These are phyloP conservation scores for Alternaria arborescens DNA, from an alignment of 2,329 filamentous ascomycete genomes.

Conservation along the genomic window DNA sequence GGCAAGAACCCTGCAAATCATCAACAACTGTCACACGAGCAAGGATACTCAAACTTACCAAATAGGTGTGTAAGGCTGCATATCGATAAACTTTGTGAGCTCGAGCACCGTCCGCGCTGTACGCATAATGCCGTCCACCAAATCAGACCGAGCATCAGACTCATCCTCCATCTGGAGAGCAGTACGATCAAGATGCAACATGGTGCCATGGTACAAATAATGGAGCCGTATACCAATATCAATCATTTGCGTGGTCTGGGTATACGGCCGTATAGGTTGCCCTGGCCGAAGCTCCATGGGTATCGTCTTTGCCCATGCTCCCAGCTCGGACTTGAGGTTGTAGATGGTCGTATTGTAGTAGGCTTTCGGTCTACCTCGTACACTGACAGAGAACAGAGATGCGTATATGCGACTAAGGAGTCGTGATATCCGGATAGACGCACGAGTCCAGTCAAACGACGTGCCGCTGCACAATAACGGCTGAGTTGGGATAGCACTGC, in stretches of 20 bases:
- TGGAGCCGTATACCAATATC: not conserved
- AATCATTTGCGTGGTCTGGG: not conserved
- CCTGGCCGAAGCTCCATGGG: not conserved
- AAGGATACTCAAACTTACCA: not conserved
- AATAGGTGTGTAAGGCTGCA: not conserved
- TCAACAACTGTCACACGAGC: not conserved
- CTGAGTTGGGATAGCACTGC: not conserved
- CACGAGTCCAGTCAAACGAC: not conserved
- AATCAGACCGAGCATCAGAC: not conserved
- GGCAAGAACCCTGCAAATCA: not conserved
- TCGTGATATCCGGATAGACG: not conserved
- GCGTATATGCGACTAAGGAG: slow-evolving; percentile 1
- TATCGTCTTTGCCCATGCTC: not conserved
- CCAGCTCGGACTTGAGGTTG: not conserved
- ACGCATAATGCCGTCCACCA: not conserved
- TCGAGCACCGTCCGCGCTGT: not conserved
- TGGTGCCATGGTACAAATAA: not conserved
- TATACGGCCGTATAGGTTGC: not conserved
- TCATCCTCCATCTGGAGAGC: not conserved
- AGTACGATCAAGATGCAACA: not conserved
- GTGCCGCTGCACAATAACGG: slow-evolving; percentile 31
- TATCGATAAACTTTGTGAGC: not conserved
- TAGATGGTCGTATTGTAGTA: not conserved
- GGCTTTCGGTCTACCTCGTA: not conserved
- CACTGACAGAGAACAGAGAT: not conserved